Evolutionary conservation across 345 rosid species (phyloP).

Genomic region (Euphorbia tirucalli): DNA sequence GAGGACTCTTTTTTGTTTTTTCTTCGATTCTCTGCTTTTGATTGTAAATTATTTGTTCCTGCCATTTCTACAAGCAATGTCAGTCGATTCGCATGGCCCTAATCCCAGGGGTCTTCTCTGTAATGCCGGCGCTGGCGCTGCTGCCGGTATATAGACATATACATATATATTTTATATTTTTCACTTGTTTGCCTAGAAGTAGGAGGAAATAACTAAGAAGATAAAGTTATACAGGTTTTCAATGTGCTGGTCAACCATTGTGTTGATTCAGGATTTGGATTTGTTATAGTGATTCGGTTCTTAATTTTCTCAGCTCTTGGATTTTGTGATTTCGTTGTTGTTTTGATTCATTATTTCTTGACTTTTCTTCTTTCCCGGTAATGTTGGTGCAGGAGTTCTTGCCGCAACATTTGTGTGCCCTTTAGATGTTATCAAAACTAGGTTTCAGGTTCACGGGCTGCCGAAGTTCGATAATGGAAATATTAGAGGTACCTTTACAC

Average conservation of each 20-base stretch:
- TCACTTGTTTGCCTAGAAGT: neutral
- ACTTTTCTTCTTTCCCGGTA: neutral
- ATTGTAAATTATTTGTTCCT: slow-evolving; percentile 8
- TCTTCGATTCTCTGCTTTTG: slow-evolving; percentile 14
- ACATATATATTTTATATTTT: neutral
- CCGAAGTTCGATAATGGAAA: slow-evolving; percentile 41
- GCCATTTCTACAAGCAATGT: slow-evolving; percentile 38
- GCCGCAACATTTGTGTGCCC: slow-evolving; percentile 95
- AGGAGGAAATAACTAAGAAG: neutral
- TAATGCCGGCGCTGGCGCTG: slow-evolving; percentile 90
- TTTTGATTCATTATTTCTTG: neutral
- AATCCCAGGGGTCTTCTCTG: slow-evolving; percentile 58
- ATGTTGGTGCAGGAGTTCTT: slow-evolving; percentile 48
- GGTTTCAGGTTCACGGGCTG: slow-evolving; percentile 89
- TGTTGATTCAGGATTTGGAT: neutral
- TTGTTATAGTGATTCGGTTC: neutral
- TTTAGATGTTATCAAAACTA: slow-evolving; percentile 83
- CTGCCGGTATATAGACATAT: slow-evolving; percentile 76
- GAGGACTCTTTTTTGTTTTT: slow-evolving; percentile 51
- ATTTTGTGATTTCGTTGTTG: neutral
- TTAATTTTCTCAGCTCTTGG: neutral
- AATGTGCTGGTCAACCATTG: neutral
- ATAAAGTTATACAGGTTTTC: no score
- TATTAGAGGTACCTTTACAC: slow-evolving; percentile 42
- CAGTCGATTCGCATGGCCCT: slow-evolving; percentile 53